These are phyloP conservation scores for Clarireedia monteithiana DNA, from an alignment of 2,329 filamentous ascomycete genomes.

Conservation along the genomic window DNA sequence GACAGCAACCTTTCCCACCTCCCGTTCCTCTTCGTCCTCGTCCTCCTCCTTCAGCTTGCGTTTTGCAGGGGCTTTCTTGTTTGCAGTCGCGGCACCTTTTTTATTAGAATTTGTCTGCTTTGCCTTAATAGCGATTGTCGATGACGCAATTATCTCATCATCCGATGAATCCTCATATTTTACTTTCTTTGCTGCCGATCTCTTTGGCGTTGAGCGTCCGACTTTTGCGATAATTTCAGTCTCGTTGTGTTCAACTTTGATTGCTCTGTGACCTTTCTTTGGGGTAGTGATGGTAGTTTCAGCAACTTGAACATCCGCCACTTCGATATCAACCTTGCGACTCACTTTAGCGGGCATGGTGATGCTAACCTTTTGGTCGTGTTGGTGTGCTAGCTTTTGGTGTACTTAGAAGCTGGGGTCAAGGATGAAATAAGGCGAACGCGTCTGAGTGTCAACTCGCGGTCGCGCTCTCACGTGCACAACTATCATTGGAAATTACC, in stretches of 20 bases:
- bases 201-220: conserved; percentile 4
- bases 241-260: conserved; percentile 11
- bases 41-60: conserved; percentile 23
- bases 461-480: no score
- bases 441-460: no score
- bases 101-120: background rate
- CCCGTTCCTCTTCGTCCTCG: conserved; percentile 16
- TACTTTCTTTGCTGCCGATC: background rate
- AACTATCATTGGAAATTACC: no score
- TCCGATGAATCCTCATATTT: background rate
- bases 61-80: conserved; percentile 21
- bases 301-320: conserved; percentile 1
- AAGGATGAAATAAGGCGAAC: no score
- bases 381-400: no score
- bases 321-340: no score
- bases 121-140: background rate
- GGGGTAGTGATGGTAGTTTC: conserved; percentile 2
- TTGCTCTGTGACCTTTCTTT: conserved; percentile 13
- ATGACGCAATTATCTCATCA: background rate
- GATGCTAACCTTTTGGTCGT: no score
- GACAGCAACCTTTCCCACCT: background rate
- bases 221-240: conserved; percentile 9
- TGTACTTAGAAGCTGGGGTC: no score
- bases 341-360: no score
- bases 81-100: background rate